These are phyloP conservation scores for Friedmanniomyces endolithicus DNA, from an alignment of 495 filamentous ascomycete species.

Conservation along the genomic window DNA sequence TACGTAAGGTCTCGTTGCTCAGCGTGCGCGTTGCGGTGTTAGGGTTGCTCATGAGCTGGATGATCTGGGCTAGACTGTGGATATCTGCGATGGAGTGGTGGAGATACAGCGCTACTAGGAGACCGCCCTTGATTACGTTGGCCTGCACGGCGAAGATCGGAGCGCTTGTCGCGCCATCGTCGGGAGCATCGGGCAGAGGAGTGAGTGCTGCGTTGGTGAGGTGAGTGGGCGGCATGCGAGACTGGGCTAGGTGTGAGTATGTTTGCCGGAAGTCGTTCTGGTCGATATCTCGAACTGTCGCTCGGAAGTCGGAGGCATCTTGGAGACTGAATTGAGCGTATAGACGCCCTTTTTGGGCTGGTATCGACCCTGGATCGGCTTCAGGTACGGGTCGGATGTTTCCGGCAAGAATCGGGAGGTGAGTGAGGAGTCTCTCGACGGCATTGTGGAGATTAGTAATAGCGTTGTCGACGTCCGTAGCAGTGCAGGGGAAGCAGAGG, in stretches of 20 bases:
- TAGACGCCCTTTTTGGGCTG: neutral
- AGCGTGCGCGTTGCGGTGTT: neutral
- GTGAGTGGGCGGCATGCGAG: neutral
- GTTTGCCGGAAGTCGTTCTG: neutral
- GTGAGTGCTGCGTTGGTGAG: neutral
- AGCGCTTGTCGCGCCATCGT: neutral
- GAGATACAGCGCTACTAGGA: neutral
- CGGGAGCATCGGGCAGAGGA: neutral
- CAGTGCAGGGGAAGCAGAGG: constrained; percentile 1
- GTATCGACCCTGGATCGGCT: no score
- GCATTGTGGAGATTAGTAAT: neutral
- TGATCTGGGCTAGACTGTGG: neutral
- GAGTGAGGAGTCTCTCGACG: neutral
- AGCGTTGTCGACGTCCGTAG: neutral
- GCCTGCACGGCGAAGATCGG: neutral
- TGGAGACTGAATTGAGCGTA: neutral
- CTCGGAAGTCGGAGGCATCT: neutral
- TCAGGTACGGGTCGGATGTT: neutral
- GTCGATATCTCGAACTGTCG: neutral
- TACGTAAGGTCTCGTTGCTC: neutral
- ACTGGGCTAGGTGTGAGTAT: neutral
- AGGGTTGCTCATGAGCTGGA: neutral
- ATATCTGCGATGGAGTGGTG: neutral
- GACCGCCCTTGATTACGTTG: neutral
- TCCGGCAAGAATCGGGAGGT: constrained; percentile 5